Evolutionary conservation across 2,329 filamentous ascomycete genomes (phyloP).

Genomic region (Nannizzia gypsea): DNA sequence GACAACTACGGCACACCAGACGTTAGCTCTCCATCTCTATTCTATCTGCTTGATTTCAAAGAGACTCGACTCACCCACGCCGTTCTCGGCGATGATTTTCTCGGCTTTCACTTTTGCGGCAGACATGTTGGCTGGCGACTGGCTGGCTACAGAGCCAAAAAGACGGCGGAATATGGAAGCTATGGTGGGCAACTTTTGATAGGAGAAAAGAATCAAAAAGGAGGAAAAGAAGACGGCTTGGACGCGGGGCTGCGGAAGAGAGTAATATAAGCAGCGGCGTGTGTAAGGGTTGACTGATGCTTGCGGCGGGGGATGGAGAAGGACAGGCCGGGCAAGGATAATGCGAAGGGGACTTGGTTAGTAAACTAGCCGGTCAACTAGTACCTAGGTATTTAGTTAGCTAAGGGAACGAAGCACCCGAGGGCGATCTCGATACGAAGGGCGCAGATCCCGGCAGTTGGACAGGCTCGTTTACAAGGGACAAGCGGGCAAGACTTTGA

Average conservation of each 20-base stretch:
- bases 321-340: too few relatives aligned
- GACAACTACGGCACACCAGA: constrained; percentile 50
- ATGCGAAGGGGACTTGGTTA: too few relatives aligned
- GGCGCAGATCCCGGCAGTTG: not conserved
- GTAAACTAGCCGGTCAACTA: too few relatives aligned
- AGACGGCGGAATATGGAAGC: constrained; percentile 48
- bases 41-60: not conserved
- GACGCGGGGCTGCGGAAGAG: not conserved
- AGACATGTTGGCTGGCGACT: constrained; percentile 59
- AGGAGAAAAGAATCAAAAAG: not conserved
- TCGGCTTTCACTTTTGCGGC: constrained; percentile 74
- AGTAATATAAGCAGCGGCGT: not conserved
- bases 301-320: too few relatives aligned
- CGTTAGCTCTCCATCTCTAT: not conserved
- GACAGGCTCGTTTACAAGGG: not conserved
- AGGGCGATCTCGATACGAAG: not conserved
- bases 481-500: not conserved
- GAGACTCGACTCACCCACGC: constrained; percentile 56
- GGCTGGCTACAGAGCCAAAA: constrained; percentile 49
- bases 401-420: not conserved
- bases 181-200: constrained; percentile 38
- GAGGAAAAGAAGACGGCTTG: not conserved
- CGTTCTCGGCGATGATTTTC: constrained; percentile 75
- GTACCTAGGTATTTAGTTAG: too few relatives aligned
- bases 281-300: not conserved